These are phyloP conservation scores for Lentinula detonsa DNA, from an alignment of 768 basidiomycete species.

Conservation along the genomic window DNA sequence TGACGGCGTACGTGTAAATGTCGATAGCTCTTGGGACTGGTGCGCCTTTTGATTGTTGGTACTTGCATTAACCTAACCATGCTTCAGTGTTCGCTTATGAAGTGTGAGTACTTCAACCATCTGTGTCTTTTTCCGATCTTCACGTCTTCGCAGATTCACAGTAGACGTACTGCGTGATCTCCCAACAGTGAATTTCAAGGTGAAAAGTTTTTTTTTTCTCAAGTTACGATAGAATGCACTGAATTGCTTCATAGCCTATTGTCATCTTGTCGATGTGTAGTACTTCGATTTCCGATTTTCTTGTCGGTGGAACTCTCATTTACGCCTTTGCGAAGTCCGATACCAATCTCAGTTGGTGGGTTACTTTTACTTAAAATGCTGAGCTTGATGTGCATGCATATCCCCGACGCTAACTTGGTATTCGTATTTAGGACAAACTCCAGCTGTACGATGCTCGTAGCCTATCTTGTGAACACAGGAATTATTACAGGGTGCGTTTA, in stretches of 20 bases:
- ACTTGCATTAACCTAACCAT: not conserved
- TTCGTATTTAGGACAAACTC: not conserved
- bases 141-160: not conserved
- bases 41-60: not conserved
- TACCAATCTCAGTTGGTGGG: constrained; percentile 1
- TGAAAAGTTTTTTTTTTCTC: not conserved
- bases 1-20: not conserved
- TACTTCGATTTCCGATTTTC: not conserved
- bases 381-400: not conserved
- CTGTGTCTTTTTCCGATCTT: not conserved
- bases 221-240: not conserved
- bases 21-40: not conserved
- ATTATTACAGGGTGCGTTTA: not conserved
- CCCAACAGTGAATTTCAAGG: not conserved
- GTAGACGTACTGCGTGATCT: not conserved
- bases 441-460: not conserved
- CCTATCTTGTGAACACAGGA: constrained; percentile 4
- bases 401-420: not conserved
- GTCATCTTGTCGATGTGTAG: not conserved
- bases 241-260: not conserved
- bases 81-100: not conserved
- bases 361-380: too few relatives aligned
- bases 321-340: constrained; percentile 1
- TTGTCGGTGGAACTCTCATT: not conserved
- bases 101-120: not conserved